Evolutionary conservation across 768 basidiomycete species (phyloP).

Genomic region (Boletus sensibilis): DNA sequence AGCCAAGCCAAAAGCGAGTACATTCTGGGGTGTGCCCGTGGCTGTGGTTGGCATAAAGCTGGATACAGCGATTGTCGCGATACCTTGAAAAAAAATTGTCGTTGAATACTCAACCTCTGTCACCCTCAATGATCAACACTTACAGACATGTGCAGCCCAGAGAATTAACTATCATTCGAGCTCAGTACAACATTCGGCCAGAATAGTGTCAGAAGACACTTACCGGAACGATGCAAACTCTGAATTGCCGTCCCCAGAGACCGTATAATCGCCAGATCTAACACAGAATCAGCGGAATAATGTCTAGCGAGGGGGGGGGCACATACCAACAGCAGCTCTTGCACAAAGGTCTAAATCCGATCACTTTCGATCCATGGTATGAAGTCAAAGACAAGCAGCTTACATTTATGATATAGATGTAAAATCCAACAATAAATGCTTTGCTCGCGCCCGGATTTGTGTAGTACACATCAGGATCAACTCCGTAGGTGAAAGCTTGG

Average conservation of each 20-base stretch:
- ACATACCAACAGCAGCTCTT: slow-evolving; percentile 20
- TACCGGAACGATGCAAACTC: slow-evolving; percentile 16
- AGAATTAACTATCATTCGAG: slow-evolving; percentile 8
- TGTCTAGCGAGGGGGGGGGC: neutral
- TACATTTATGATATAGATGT: slow-evolving; percentile 22
- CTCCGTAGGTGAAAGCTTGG: slow-evolving; percentile 11
- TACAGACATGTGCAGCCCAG: slow-evolving; percentile 18
- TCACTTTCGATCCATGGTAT: neutral
- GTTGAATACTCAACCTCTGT: neutral
- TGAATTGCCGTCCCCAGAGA: slow-evolving; percentile 12
- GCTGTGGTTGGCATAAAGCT: slow-evolving; percentile 15
- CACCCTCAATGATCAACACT: slow-evolving; percentile 1
- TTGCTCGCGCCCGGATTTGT: slow-evolving; percentile 1
- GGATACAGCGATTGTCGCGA: slow-evolving; percentile 17
- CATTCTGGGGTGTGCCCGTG: neutral
- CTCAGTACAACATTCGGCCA: neutral
- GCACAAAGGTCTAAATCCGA: slow-evolving; percentile 11
- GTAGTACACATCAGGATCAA: slow-evolving; percentile 9
- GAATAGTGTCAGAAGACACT: neutral
- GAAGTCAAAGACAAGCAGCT: neutral
- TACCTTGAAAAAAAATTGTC: slow-evolving; percentile 2
- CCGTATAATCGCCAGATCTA: slow-evolving; percentile 26
- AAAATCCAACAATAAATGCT: slow-evolving; percentile 14
- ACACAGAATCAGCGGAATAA: neutral
- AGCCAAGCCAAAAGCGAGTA: slow-evolving; percentile 11